A percentile compares a stretch with the other conserved stretches of the same genome.
These are phyloP conservation scores for Sugiyamaella neomexicana DNA, from an alignment of 1,139 yeast species.

Conservation along the genomic window DNA sequence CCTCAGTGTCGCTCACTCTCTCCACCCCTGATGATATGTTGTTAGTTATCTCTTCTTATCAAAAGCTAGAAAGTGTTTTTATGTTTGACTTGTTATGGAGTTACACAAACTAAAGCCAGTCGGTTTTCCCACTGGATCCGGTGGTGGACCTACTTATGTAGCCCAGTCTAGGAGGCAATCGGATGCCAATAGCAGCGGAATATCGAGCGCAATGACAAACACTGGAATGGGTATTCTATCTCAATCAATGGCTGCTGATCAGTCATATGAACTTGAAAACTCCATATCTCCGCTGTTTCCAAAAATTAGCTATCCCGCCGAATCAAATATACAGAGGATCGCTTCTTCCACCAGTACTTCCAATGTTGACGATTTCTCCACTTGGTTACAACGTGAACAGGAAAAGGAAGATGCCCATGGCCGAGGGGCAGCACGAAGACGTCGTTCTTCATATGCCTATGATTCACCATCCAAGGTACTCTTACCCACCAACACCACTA, in stretches of 20 bases:
- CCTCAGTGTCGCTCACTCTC: too few species aligned
- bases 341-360: constrained; percentile 3
- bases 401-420: constrained; percentile 3
- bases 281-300: constrained; percentile 18
- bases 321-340: constrained; percentile 6
- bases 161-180: not conserved
- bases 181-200: not conserved
- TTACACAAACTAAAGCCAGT: not conserved
- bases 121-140: not conserved
- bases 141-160: too few species aligned
- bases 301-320: constrained; percentile 11
- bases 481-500: not conserved
- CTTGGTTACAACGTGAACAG: constrained; percentile 12
- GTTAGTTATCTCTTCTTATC: not conserved
- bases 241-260: not conserved
- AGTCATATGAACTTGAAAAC: constrained; percentile 10
- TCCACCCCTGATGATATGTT: not conserved
- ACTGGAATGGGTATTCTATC: not conserved
- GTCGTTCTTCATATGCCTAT: not conserved
- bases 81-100: not conserved
- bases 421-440: not conserved
- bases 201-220: not conserved
- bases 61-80: not conserved
- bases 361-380: constrained; percentile 14
- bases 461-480: not conserved